Percentiles rank a stretch among this genome's conserved stretches.
Conservation (phyloP, 345 rosid species). For the Rhodamnia argentea region DNA sequence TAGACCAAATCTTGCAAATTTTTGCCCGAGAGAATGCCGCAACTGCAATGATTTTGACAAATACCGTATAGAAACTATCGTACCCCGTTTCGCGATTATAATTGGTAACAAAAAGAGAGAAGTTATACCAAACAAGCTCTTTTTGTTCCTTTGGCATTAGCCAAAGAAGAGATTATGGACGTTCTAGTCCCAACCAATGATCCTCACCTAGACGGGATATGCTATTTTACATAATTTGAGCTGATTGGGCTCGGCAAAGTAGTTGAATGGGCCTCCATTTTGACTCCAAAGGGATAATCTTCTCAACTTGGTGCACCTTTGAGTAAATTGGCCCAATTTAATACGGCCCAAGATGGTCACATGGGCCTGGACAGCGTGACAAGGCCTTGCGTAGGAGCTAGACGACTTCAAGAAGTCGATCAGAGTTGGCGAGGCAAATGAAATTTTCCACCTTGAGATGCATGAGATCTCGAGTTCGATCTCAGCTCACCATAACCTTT, state of each 20-base stretch:
- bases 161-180: neutral
- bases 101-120: neutral
- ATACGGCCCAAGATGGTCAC: neutral
- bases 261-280: neutral
- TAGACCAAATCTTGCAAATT: neutral
- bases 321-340: neutral
- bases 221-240: neutral
- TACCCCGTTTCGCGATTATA: neutral
- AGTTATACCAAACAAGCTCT: neutral
- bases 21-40: neutral
- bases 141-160: neutral
- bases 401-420: neutral
- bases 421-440: neutral
- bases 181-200: neutral
- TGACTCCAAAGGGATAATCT: neutral
- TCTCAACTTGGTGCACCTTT: neutral
- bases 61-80: neutral
- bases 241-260: neutral
- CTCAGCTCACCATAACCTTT: neutral
- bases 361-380: neutral
- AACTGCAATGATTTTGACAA: neutral
- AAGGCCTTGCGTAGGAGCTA: neutral
- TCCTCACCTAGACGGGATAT: neutral
- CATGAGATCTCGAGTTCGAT: neutral
- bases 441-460: neutral